These are phyloP conservation scores for Diaporthe sp. DNA, from an alignment of 2,329 filamentous ascomycete species.

Conservation along the genomic window DNA sequence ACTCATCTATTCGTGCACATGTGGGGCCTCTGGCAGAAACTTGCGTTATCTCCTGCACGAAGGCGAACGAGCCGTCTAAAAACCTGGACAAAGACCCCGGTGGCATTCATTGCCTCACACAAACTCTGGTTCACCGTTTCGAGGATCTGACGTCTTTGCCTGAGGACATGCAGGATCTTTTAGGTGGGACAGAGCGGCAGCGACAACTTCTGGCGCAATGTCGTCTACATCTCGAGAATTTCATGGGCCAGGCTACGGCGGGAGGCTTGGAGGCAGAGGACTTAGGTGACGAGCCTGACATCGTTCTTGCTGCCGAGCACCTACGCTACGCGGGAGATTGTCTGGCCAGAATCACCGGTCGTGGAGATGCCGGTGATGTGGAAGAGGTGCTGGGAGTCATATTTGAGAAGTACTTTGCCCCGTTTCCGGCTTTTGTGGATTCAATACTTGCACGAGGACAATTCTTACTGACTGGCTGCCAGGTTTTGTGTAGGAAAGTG, in stretches of 20 bases:
- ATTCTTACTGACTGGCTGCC: slow-evolving; percentile 7
- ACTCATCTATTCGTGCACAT: slow-evolving; percentile 51
- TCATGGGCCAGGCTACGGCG: slow-evolving; percentile 64
- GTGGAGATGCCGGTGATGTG: slow-evolving; percentile 86
- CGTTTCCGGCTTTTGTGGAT: not conserved
- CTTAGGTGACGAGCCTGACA: slow-evolving; percentile 70
- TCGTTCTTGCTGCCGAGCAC: slow-evolving; percentile 91
- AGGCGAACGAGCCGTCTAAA: slow-evolving; percentile 53
- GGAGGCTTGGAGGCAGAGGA: slow-evolving; percentile 51
- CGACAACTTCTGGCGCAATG: slow-evolving; percentile 82
- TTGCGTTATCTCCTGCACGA: slow-evolving; percentile 79
- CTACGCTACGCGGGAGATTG: slow-evolving; percentile 83
- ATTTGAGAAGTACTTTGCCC: slow-evolving; percentile 85
- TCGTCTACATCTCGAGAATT: slow-evolving; percentile 76
- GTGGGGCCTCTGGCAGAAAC: slow-evolving; percentile 45
- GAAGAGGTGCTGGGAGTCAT: slow-evolving; percentile 97
- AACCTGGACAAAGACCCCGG: slow-evolving; percentile 61
- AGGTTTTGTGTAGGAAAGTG: slow-evolving; percentile 69
- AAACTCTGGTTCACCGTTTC: slow-evolving; percentile 76
- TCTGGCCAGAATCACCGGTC: slow-evolving; percentile 88
- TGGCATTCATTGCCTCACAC: slow-evolving; percentile 75
- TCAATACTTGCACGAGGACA: not conserved
- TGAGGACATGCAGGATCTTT: slow-evolving; percentile 80
- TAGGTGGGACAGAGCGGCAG: slow-evolving; percentile 93
- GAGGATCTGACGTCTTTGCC: slow-evolving; percentile 75